Base-by-base conservation (phyloP, 208 protist species). In the Trypanosoma brucei region DNA sequence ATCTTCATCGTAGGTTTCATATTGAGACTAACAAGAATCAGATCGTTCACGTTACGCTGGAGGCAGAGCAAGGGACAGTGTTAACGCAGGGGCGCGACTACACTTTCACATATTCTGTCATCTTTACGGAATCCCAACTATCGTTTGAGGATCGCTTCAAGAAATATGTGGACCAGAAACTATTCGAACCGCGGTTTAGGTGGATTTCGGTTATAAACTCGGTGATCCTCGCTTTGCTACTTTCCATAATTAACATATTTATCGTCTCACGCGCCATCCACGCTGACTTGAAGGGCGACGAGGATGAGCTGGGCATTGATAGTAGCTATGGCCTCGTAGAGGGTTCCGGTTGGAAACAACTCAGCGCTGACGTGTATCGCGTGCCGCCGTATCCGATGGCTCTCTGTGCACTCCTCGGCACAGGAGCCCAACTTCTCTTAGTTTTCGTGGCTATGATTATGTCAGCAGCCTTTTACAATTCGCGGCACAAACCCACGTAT, bases 281-380 rank as follows among this genome's bases (percentile, higher is more conserved):
- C 3, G 77, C 64, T 9, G 95, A 98, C 55, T 88, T 86, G 51
- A 72, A 83, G 9, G 84, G 83, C 37, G 90, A 96, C 48, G 74
- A 90, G 40, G 63, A 77, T 35, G 80, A 87, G 11, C 55, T 85
- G 37, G 57, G 86, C 5, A 57, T 70, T 40, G 78, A 84, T 9
- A 76, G 70, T 2, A 75, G 73, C 11, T 75, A 89, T 55, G 66
- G 69, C 30, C 62, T 83, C 33, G 54, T 88, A 1, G 96, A 98
- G 14, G 93, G 97, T 35, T 92, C 92, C 9, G 97, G 97, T 1
- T 99, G 97, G 97, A 98, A 98, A 64, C 90, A 96, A 34, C 70
- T 98, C 1, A 91, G 97, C 73, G 91, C 83, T 5, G 97, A 99
- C 59, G 96, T 99, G 1, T 98, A 98, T 67, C 86, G 97, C 8